Base-by-base conservation (phyloP, 2,329 filamentous ascomycete genomes). In the Fonsecaea erecta region DNA sequence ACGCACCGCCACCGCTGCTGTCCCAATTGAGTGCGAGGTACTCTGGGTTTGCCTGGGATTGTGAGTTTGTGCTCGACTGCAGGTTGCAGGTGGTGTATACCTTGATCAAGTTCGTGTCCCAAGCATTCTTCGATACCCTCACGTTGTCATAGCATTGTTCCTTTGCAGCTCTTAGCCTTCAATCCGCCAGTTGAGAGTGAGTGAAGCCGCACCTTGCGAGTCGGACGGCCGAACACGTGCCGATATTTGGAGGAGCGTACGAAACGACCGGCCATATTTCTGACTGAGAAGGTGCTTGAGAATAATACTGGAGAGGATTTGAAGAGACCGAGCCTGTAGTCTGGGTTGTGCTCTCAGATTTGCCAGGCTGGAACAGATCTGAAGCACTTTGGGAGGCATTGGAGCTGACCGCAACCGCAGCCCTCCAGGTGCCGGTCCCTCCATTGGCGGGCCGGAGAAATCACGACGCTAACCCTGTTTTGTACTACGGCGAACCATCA, bases 11-110 rank as follows among this genome's bases (percentile, higher is more conserved):
- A 69, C 95, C 95, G 77, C 92, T 91, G 43, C 95, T 86, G 81
- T 99, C 94, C 95, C 95, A 99, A 85, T 99, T 99, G 82, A 99
- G 93, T 5, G 95, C 90, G 73, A 99, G 85, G 79, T 95, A 98
- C 79, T 96, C 89, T 56, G 95, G 93, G 79, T 99, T 99, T 77
- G 88, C 95, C 93, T 96, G 76, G 73, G 16, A 48, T 9, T 37
- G 43, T 71, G 57, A 70, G 67, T 46, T 63, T 57, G 16, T 34
- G 52, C 21, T 8, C 16, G 65, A 61, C 63, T 68, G 72, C 72
- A 73, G 74, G 72, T 35, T 21, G 58, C 18, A 73, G 68, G 69
- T 70, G 64, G 63, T 67, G 76, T 84, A 78, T 79, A 96, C 93
- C 90, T 98, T 98, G 82, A 98, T 86, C 76, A 99, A 83, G 82